Percentiles rank a stretch among this genome's conserved stretches.
Conservation (phyloP, 176 grass and related monocot genomes). For the Hordeum marinum region DNA sequence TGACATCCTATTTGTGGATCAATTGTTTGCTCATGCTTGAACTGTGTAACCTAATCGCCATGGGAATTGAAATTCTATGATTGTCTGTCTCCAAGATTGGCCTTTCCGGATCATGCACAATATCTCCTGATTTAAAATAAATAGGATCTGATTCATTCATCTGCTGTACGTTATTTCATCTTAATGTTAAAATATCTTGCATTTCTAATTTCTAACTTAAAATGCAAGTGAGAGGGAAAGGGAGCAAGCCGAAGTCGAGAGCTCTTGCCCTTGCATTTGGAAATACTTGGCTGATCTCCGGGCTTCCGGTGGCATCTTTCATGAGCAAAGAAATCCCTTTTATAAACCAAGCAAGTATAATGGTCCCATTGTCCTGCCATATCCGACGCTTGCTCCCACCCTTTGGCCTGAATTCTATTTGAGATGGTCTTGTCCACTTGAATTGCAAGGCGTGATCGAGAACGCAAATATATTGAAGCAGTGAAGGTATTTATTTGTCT, state of each 20-base stretch:
- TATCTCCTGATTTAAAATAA: not conserved
- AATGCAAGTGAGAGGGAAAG: slow-evolving; percentile 86
- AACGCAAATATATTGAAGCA: slow-evolving; percentile 53
- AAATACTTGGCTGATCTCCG: slow-evolving; percentile 52
- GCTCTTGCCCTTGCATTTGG: slow-evolving; percentile 70
- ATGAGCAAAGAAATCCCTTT: slow-evolving; percentile 78
- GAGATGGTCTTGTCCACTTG: slow-evolving; percentile 76
- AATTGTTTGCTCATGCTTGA: not conserved
- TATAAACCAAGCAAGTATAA: slow-evolving; percentile 54
- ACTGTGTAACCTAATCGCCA: not conserved
- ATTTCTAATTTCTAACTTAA: slow-evolving; percentile 28
- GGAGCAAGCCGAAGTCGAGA: slow-evolving; percentile 49
- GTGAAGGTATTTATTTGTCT: slow-evolving; percentile 31
- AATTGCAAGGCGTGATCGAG: slow-evolving; percentile 53
- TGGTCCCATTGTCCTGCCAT: slow-evolving; percentile 50
- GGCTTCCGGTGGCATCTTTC: slow-evolving; percentile 49
- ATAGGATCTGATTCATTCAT: not conserved
- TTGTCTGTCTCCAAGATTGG: not conserved
- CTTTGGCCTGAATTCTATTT: slow-evolving; percentile 93
- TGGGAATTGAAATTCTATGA: no score
- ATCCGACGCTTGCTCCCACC: slow-evolving; percentile 72
- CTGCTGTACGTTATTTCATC: not conserved
- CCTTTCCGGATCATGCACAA: not conserved
- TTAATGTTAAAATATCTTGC: not conserved
- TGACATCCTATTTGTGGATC: not conserved